A percentile compares a stretch with the other conserved stretches of the same genome.
These are phyloP conservation scores for Lasiodiplodia hormozganensis DNA, from an alignment of 2,329 filamentous ascomycete species.

Conservation along the genomic window DNA sequence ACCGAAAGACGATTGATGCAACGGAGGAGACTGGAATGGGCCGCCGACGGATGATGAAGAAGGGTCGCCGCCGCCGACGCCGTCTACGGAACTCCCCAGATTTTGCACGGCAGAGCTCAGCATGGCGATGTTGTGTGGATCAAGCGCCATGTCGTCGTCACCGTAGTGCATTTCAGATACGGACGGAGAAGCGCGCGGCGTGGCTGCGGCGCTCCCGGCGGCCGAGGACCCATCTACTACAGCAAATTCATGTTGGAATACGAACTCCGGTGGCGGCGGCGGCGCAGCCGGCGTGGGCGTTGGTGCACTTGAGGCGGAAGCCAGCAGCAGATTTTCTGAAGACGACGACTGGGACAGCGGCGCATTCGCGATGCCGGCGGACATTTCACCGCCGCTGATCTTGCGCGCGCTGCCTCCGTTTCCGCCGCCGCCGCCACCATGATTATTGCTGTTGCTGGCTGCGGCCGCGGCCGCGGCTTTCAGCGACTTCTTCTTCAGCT, in stretches of 20 bases:
- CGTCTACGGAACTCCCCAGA: not conserved
- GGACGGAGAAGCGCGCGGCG: constrained; percentile 9
- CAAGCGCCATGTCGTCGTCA: constrained; percentile 14
- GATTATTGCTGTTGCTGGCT: not conserved
- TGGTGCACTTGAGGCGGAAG: not conserved
- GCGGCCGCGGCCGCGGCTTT: constrained; percentile 17
- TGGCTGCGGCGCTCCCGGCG: not conserved
- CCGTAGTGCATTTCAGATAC: constrained; percentile 5
- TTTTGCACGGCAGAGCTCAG: constrained; percentile 20
- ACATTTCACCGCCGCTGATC: constrained; percentile 1
- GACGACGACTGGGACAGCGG: not conserved
- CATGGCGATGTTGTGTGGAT: constrained; percentile 20
- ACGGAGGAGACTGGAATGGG: not conserved
- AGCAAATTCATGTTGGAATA: constrained; percentile 24
- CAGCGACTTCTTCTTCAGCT: constrained; percentile 25
- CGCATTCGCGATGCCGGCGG: not conserved
- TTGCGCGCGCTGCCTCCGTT: not conserved
- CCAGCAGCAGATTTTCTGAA: not conserved
- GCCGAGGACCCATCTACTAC: not conserved
- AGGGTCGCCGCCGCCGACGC: not conserved
- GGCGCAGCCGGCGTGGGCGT: not conserved
- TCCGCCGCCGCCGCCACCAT: not conserved
- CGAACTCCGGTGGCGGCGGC: not conserved
- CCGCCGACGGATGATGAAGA: too few relatives aligned
- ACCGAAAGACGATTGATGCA: not conserved